Conservation (phyloP, 352 stramenopile species). For the Thalassiosira ordinaria region DNA sequence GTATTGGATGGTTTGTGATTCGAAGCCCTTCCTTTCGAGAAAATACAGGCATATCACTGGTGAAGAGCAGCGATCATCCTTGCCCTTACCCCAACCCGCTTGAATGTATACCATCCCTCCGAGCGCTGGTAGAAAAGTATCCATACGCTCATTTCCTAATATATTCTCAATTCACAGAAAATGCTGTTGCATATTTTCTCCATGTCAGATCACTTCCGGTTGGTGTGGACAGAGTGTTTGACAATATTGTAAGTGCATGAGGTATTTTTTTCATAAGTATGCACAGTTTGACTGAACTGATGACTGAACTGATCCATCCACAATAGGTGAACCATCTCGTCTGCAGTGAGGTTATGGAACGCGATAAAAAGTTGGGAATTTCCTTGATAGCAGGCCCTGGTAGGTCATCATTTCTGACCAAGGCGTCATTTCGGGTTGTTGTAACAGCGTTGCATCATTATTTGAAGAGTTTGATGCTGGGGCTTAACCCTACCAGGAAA, state of each 20-base stretch:
- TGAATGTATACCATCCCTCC: slow-evolving; percentile 47
- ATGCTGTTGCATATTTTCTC: slow-evolving; percentile 49
- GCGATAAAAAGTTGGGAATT: slow-evolving; percentile 40
- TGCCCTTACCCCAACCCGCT: background rate
- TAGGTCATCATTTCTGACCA: slow-evolving; percentile 26
- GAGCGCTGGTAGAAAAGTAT: slow-evolving; percentile 55
- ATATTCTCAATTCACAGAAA: slow-evolving; percentile 39
- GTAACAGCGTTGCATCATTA: background rate
- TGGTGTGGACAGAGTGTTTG: slow-evolving; percentile 67
- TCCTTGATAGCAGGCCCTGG: slow-evolving; percentile 38
- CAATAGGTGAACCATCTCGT: slow-evolving; percentile 36
- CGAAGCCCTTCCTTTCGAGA: slow-evolving; percentile 1
- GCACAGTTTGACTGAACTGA: too few species aligned
- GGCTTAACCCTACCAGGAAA: background rate
- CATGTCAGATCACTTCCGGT: slow-evolving; percentile 66
- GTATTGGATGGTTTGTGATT: slow-evolving; percentile 35
- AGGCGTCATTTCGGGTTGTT: slow-evolving; percentile 34
- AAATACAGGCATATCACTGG: background rate
- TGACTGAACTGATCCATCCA: too few species aligned
- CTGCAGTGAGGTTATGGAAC: slow-evolving; percentile 14
- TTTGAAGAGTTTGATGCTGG: background rate
- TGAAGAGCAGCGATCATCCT: too few species aligned
- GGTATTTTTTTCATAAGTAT: too few species aligned
- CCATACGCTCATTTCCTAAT: slow-evolving; percentile 70
- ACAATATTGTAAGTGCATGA: slow-evolving; percentile 58